Conservation (phyloP, 73 alveolate genomes). For the Blepharisma stoltei region DNA sequence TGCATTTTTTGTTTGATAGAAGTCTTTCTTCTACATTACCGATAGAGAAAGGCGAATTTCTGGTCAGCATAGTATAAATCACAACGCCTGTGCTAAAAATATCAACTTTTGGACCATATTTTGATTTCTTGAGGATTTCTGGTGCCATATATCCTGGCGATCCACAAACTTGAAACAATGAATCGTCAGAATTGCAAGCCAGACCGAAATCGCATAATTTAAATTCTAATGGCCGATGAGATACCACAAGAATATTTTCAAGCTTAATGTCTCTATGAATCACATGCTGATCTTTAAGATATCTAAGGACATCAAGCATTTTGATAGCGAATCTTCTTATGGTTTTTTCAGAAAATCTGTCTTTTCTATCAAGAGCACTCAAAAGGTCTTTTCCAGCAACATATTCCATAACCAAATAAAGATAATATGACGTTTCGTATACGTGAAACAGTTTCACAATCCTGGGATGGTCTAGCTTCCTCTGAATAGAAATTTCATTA, state of each 20-base stretch:
- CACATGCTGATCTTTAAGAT: constrained; percentile 20
- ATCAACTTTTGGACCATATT: constrained; percentile 39
- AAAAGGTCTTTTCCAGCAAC: too few relatives aligned
- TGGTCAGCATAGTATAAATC: constrained; percentile 26
- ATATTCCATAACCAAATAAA: too few relatives aligned
- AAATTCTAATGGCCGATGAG: background rate
- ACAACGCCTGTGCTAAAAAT: constrained; percentile 36
- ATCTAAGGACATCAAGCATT: constrained; percentile 26
- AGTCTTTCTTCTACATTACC: too few relatives aligned
- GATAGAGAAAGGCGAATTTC: constrained; percentile 24
- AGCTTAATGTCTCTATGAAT: constrained; percentile 39
- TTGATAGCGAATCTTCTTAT: too few relatives aligned
- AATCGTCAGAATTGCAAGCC: background rate
- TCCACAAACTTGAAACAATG: too few relatives aligned
- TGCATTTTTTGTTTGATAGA: too few relatives aligned
- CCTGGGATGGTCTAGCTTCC: too few relatives aligned
- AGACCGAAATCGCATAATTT: constrained; percentile 38
- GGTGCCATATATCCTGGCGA: constrained; percentile 48
- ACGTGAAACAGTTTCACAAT: too few relatives aligned
- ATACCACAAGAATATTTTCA: constrained; percentile 26
- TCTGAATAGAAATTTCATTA: too few relatives aligned
- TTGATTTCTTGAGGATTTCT: constrained; percentile 33
- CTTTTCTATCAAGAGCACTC: too few relatives aligned
- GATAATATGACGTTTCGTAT: too few relatives aligned
- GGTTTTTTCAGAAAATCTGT: too few relatives aligned